Evolutionary conservation across 1,284 basidiomycete genomes (phyloP).

Genomic region (Mycena citricolor): DNA sequence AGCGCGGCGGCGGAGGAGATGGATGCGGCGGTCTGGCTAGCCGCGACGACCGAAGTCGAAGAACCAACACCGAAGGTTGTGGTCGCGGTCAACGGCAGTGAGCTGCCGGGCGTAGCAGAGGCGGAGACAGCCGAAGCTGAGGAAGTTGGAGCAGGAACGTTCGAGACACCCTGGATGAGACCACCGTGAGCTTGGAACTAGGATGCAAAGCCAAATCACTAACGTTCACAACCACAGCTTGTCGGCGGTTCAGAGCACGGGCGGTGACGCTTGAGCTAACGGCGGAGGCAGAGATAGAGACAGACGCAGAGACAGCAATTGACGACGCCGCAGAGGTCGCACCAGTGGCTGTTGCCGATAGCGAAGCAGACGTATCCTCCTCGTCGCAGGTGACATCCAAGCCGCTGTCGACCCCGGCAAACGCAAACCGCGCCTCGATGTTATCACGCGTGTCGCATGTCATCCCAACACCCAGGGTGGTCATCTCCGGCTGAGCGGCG

Average conservation of each 20-base stretch:
- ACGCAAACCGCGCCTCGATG: constrained; percentile 13
- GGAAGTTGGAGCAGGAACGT: constrained; percentile 5
- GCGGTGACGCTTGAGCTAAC: constrained; percentile 1
- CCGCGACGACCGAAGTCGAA: too few species aligned
- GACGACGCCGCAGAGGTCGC: neutral
- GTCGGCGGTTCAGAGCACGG: constrained; percentile 12
- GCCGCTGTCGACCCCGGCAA: constrained; percentile 21
- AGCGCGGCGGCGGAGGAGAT: constrained; percentile 2
- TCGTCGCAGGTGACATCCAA: constrained; percentile 21
- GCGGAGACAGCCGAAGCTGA: neutral
- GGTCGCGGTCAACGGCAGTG: too few species aligned
- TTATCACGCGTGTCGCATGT: constrained; percentile 23
- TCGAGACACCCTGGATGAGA: constrained; percentile 4
- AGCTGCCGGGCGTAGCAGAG: neutral
- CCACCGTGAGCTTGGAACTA: neutral
- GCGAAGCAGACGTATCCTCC: constrained; percentile 6
- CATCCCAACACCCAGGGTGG: constrained; percentile 15
- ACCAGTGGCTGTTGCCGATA: neutral
- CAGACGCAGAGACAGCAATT: neutral
- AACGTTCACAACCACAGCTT: neutral
- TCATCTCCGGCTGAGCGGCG: constrained; percentile 17
- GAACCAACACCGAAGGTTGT: too few species aligned
- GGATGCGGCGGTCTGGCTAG: too few species aligned
- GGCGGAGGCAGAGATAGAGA: too few species aligned
- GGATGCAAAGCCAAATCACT: neutral